Base-by-base conservation (phyloP, 257 asterid genomes). In the Buddleja alternifolia region DNA sequence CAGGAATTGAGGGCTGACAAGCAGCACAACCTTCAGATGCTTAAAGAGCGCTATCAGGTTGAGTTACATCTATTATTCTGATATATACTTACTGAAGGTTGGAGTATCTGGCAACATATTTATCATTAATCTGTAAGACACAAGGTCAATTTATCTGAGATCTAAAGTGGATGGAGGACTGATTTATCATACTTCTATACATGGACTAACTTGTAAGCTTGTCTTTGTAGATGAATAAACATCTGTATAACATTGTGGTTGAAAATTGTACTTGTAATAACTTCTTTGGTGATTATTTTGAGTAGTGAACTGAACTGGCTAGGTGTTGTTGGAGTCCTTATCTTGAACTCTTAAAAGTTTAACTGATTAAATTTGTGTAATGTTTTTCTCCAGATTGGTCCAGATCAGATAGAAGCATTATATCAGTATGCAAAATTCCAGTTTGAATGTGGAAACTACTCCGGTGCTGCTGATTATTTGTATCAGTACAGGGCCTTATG, bases 361-460 rank as follows among this genome's bases (percentile, higher is more conserved):
- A 36, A 62, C 72, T 76, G 48, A 71, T 44, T 36, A 17, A 53
- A 32, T 23, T 14, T 11, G 6, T 72, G 24, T 61, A 12, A 16
- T 50, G 4, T 58, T 67, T 45, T 53, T 55, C 15, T 72, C 50
- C 85, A 94, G 99, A 94, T 94, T 79, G 99, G 97, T 68, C 87
- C 93, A 0, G 89, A 87, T 53, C 99, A 93, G 79, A 93, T 93
- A 62, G 97, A 90, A 75, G 97, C 96, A 69, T 61, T 93, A 69
- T 93, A 90, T 77, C 96, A 90, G 68, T 93, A 85, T 75, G 97
- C 95, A 23, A 93, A 93, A 65, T 93, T 93, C 70, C 98, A 93
- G 78, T 93, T 93, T 84, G 98, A 93, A 84, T 93, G 98, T 85
- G 98, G 98, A 10, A 93, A 93, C 81, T 93, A 93, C 77, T 90